Evolutionary conservation across 345 rosid species (phyloP).

Genomic region (Rubroshorea leprosula): DNA sequence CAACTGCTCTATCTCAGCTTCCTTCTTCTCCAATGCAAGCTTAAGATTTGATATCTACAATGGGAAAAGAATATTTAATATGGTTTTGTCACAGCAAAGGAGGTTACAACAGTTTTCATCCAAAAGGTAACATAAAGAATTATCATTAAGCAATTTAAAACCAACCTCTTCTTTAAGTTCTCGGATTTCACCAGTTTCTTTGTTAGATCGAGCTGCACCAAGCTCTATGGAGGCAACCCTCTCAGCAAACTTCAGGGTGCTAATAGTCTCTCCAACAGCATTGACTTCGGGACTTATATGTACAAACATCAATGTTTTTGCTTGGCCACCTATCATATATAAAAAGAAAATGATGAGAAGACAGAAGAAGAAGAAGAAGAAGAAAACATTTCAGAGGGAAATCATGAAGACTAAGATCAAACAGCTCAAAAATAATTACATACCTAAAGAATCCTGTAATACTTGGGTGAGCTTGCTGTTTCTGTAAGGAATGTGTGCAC

Average conservation of each 20-base stretch:
- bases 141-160: neutral
- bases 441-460: conserved; percentile 90
- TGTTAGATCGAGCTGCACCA: conserved; percentile 90
- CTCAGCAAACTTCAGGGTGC: conserved; percentile 96
- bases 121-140: neutral
- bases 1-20: conserved; percentile 72
- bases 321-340: conserved; percentile 71
- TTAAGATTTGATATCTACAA: conserved; percentile 68
- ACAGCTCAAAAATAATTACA: conserved; percentile 1
- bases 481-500: conserved; percentile 82
- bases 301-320: conserved; percentile 93
- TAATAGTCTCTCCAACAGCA: conserved; percentile 82
- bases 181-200: conserved; percentile 85
- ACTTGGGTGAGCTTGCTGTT: conserved; percentile 99
- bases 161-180: conserved; percentile 90
- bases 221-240: conserved; percentile 92
- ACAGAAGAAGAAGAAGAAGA: too few relatives aligned
- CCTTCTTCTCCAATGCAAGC: conserved; percentile 74
- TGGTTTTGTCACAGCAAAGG: neutral
- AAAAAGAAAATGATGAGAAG: conserved; percentile 5
- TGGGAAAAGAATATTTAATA: neutral
- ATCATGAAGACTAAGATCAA: neutral
- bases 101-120: too few relatives aligned
- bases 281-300: conserved; percentile 86
- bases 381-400: neutral